Evolutionary conservation across 1,284 basidiomycete genomes (phyloP).

Genomic region (Naganishia cerealis): DNA sequence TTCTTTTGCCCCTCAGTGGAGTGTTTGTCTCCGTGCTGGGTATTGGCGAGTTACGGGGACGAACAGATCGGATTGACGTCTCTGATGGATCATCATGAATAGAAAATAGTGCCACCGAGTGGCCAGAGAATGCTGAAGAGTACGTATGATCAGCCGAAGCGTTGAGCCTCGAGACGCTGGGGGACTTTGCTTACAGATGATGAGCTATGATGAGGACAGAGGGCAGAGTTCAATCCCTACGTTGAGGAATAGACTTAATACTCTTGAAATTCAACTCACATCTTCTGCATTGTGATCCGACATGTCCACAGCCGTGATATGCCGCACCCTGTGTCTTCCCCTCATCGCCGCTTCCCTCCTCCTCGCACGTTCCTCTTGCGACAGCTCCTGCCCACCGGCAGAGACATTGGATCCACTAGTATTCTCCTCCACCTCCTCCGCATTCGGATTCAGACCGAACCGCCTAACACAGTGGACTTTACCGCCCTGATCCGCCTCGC

Average conservation of each 20-base stretch:
- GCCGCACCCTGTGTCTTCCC: conserved; percentile 54
- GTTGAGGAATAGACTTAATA: background rate
- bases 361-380: conserved; percentile 3
- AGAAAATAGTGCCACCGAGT: conserved; percentile 78
- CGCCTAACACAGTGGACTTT: conserved; percentile 75
- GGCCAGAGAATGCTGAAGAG: conserved; percentile 68
- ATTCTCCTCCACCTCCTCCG: conserved; percentile 49
- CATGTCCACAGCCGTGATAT: conserved; percentile 78
- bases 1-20: background rate
- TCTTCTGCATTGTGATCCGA: conserved; percentile 74
- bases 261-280: conserved; percentile 55
- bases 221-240: conserved; percentile 39
- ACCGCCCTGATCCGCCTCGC: conserved; percentile 41
- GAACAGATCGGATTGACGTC: conserved; percentile 40
- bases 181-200: conserved; percentile 34
- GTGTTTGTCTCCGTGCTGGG: background rate
- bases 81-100: conserved; percentile 62
- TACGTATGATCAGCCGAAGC: background rate
- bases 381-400: conserved; percentile 16
- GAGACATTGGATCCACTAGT: conserved; percentile 3
- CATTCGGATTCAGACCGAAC: conserved; percentile 62
- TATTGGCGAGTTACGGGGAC: conserved; percentile 10
- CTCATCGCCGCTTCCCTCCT: conserved; percentile 19
- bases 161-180: conserved; percentile 2
- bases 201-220: conserved; percentile 37